Evolutionary conservation across 2,329 filamentous ascomycete genomes (phyloP), one percentile per base, ranked within the genome.

Genomic region (Fusarium neocosmosporiellum): DNA sequence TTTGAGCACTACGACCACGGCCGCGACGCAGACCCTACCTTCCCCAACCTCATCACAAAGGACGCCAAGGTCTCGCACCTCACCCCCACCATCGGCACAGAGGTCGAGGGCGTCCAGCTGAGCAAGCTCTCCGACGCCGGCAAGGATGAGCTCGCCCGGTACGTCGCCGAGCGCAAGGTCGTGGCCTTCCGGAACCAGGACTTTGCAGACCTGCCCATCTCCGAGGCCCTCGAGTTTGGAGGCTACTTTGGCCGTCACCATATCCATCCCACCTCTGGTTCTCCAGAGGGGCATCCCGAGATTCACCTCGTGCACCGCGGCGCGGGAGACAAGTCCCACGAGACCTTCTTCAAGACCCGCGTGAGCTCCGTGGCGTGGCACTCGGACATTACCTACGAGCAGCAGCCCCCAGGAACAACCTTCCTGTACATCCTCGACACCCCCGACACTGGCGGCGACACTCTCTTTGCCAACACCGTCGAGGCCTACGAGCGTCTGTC

Each of bases 311-410:
- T 96, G 2, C 93, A 96, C 82, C 89, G 93, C 41, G 90, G 90
- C 22, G 91, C 82, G 20, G 80, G 81, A 29, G 83, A 85, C 70
- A 77, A 72, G 31, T 89, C 57, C 84, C 89, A 67, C 22, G 83
- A 88, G 22, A 85, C 88, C 57, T 93, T 92, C 81, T 91, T 94
- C 73, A 76, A 80, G 66, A 89, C 89, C 54, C 88, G 93, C 24
- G 95, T 93, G 5, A 96, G 92, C 82, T 93, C 92, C 1, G 91
- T 97, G 2, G 94, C 94, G 9, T 98, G 94, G 94, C 95, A 98
- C 83, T 93, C 91, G 0, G 95, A 98, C 75, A 92, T 97, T 2
- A 93, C 93, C 0, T 98, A 97, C 79, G 95, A 98, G 84, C 85
- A 89, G 74, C 95, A 98, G 83, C 94, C 95, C 2, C 94, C 95